phyloP scores from a whole-genome alignment of 139 green algal genomes.

The Closterium sp. region DNA sequence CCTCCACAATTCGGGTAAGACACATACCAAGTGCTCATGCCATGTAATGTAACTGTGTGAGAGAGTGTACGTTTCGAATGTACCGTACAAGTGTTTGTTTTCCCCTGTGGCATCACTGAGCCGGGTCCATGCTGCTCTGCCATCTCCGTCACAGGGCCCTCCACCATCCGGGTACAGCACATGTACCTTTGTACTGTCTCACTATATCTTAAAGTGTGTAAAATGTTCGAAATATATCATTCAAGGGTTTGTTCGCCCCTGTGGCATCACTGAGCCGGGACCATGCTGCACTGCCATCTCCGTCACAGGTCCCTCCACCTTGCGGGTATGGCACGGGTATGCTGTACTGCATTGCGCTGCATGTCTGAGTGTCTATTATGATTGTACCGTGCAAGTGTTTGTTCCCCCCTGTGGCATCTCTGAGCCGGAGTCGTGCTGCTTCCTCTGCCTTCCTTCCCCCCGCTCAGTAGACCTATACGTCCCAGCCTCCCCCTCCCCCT shows the following conservation, averaged over 20 bases:
- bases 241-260: background rate
- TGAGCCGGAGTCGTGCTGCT: too few species aligned
- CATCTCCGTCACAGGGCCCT: background rate
- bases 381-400: too few species aligned
- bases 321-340: background rate
- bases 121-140: background rate
- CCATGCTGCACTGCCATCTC: background rate
- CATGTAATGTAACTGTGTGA: too few species aligned
- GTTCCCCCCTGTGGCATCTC: too few species aligned
- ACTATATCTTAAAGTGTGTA: too few species aligned
- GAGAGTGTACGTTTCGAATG: too few species aligned
- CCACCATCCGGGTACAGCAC: background rate
- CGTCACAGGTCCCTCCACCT: background rate
- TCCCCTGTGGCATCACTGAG: background rate
- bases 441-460: background rate
- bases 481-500: too few species aligned
- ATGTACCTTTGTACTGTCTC: too few species aligned
- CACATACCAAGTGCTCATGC: too few species aligned
- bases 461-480: background rate
- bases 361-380: too few species aligned
- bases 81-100: background rate
- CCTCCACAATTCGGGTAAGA: background rate
- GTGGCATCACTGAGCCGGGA: background rate
- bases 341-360: too few species aligned
- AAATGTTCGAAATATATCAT: too few species aligned